Conservation (phyloP, 73 alveolate genomes). For the Stentor roeselii region DNA sequence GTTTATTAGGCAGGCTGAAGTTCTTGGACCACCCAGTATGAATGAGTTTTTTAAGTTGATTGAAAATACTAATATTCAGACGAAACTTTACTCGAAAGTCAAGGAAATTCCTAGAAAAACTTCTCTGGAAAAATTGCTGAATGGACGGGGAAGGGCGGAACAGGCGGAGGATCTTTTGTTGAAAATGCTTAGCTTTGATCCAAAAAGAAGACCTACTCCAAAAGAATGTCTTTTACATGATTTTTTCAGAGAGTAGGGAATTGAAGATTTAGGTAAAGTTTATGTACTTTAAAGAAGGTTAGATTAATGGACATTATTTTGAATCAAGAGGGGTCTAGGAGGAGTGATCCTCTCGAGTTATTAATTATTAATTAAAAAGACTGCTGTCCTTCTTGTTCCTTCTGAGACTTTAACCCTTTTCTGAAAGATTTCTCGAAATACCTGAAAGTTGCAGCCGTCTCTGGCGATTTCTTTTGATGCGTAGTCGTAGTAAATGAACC, state of each 20-base stretch:
- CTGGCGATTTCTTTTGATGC: constrained; percentile 2
- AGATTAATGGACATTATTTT: too few relatives aligned
- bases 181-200: constrained; percentile 39
- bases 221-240: constrained; percentile 32
- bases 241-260: too few relatives aligned
- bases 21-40: constrained; percentile 30
- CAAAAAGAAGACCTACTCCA: constrained; percentile 35
- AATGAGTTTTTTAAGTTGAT: constrained; percentile 29
- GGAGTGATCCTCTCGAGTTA: too few relatives aligned
- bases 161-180: constrained; percentile 33
- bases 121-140: background rate
- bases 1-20: constrained; percentile 20
- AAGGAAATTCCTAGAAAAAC: background rate
- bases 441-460: background rate
- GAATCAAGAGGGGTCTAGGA: too few relatives aligned
- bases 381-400: too few relatives aligned
- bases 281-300: too few relatives aligned
- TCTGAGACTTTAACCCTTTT: too few relatives aligned
- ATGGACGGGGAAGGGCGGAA: constrained; percentile 24
- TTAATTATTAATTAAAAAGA: too few relatives aligned
- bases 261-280: too few relatives aligned
- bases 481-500: constrained; percentile 15
- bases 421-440: background rate
- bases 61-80: background rate
- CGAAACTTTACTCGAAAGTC: background rate